Conservation (phyloP, 306 rosid species). For the Castanopsis chinensis region DNA sequence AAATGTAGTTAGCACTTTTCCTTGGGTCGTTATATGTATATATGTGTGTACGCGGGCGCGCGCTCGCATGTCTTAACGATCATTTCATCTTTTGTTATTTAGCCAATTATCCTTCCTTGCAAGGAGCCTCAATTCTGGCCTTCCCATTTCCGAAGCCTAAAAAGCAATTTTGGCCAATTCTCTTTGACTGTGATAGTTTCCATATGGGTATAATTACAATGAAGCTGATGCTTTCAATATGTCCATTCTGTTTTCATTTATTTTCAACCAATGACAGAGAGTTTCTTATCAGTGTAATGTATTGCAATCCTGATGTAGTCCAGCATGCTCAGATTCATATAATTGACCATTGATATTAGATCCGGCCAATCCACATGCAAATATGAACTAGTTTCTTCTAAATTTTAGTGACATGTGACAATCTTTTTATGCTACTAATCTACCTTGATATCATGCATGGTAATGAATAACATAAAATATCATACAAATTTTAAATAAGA, state of each 20-base stretch:
- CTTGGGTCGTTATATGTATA: too few relatives aligned
- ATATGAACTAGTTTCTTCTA: neutral
- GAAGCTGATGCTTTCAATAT: neutral
- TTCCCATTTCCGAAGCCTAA: neutral
- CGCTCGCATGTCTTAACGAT: neutral
- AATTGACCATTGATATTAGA: neutral
- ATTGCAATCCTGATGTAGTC: neutral
- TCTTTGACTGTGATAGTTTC: neutral
- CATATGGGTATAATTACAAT: neutral
- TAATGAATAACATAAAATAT: neutral
- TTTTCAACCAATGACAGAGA: neutral
- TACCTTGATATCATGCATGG: neutral
- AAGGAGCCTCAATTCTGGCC: neutral
- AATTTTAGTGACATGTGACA: neutral
- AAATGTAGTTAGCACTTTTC: too few relatives aligned
- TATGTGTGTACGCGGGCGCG: fast-evolving
- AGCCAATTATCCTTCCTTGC: neutral
- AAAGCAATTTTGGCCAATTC: neutral
- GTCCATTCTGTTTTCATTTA: neutral
- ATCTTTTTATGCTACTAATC: neutral
- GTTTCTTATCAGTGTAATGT: neutral
- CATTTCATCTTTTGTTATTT: neutral
- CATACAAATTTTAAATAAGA: neutral
- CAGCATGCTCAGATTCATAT: neutral
- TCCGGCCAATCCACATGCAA: neutral